Conservation (phyloP, 331 rosid species). For the Arachis monticola region DNA sequence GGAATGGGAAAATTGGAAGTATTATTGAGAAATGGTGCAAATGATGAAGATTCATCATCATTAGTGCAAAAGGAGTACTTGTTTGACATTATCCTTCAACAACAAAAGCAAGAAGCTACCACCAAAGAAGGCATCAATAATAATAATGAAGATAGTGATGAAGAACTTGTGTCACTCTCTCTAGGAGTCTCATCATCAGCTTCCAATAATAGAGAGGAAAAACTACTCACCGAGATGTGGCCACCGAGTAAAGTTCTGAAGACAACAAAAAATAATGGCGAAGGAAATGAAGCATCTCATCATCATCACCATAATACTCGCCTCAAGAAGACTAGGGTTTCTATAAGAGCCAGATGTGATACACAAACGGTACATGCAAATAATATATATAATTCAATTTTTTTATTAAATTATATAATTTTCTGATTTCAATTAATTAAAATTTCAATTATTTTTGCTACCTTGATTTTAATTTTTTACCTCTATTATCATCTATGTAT, state of each 20-base stretch:
- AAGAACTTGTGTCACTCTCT: conserved; percentile 60
- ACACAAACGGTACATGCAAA: conserved; percentile 48
- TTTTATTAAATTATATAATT: too few species aligned
- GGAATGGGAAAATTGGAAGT: conserved; percentile 32
- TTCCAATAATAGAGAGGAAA: background rate
- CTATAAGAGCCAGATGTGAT: conserved; percentile 70
- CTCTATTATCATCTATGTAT: too few species aligned
- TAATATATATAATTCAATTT: too few species aligned
- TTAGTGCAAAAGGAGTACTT: conserved; percentile 47
- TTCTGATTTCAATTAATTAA: too few species aligned
- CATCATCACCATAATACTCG: conserved; percentile 18
- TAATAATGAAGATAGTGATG: conserved; percentile 25
- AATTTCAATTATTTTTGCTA: too few species aligned
- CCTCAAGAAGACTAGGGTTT: conserved; percentile 72
- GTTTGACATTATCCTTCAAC: background rate
- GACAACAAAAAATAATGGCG: conserved; percentile 34
- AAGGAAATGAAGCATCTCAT: conserved; percentile 44
- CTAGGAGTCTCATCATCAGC: conserved; percentile 53
- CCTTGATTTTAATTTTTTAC: too few species aligned
- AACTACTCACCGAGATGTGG: conserved; percentile 41
- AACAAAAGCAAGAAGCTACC: conserved; percentile 23
- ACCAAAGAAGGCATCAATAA: background rate
- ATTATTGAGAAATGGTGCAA: conserved; percentile 14
- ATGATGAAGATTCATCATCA: conserved; percentile 37
- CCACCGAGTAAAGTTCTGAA: conserved; percentile 54